Conservation (phyloP, 768 basidiomycete species). For the Tulasnella sp. region DNA sequence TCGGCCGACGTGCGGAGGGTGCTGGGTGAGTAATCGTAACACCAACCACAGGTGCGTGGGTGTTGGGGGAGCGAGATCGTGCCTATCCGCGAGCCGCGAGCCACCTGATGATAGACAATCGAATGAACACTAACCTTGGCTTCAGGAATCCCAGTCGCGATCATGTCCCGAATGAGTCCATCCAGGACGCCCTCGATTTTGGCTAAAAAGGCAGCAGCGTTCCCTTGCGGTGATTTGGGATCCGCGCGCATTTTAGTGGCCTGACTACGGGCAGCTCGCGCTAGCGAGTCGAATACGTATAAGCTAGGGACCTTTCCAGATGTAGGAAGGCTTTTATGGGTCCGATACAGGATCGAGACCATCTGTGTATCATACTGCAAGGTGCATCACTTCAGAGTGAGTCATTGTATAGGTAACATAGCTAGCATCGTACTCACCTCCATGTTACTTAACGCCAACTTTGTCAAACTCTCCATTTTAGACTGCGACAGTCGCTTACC, state of each 20-base stretch:
- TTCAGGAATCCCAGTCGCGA: slow-evolving; percentile 49
- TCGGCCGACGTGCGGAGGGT: too few relatives aligned
- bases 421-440: slow-evolving; percentile 38
- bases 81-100: too few relatives aligned
- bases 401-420: not conserved
- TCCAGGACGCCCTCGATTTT: slow-evolving; percentile 88
- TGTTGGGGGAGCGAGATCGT: too few relatives aligned
- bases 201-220: slow-evolving; percentile 68
- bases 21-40: too few relatives aligned
- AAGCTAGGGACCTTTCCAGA: slow-evolving; percentile 71
- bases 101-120: not conserved
- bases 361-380: slow-evolving; percentile 70
- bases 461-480: slow-evolving; percentile 66
- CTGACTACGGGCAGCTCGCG: slow-evolving; percentile 63
- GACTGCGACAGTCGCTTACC: slow-evolving; percentile 78
- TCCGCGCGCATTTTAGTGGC: slow-evolving; percentile 38
- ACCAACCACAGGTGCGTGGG: too few relatives aligned
- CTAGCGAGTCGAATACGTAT: slow-evolving; percentile 87
- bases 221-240: slow-evolving; percentile 44
- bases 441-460: slow-evolving; percentile 64
- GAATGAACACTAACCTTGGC: slow-evolving; percentile 62
- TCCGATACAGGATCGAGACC: slow-evolving; percentile 77
- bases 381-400: not conserved
- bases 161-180: slow-evolving; percentile 77
- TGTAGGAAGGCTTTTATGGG: slow-evolving; percentile 64